These are phyloP conservation scores for Phytopythium litorale DNA, from an alignment of 352 stramenopile species.

Conservation along the genomic window DNA sequence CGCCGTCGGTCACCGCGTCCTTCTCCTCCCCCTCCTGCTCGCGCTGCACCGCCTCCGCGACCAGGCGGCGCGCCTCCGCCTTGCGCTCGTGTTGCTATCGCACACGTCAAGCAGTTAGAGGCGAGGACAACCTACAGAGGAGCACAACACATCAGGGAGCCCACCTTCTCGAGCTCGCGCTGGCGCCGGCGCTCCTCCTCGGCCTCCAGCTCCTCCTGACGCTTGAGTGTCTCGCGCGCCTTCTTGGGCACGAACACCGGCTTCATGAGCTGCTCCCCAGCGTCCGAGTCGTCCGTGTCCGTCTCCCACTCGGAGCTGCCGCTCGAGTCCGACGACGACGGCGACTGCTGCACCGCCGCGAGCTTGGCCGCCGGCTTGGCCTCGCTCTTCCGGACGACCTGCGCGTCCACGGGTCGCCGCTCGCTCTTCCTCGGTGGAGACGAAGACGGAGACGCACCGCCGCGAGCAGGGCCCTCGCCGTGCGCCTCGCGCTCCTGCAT, in stretches of 20 bases:
- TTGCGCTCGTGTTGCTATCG: slow-evolving; percentile 47
- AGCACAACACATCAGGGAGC: not conserved
- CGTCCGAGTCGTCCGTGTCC: slow-evolving; percentile 73
- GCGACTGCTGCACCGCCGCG: not conserved
- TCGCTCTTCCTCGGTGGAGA: slow-evolving; percentile 7
- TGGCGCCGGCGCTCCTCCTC: slow-evolving; percentile 65
- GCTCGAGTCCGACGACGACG: slow-evolving; percentile 37
- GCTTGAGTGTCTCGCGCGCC: slow-evolving; percentile 78
- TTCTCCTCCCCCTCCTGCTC: slow-evolving; percentile 50
- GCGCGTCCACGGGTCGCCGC: slow-evolving; percentile 22
- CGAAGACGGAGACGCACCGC: not conserved
- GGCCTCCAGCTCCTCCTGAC: slow-evolving; percentile 70
- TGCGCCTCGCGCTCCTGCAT: slow-evolving; percentile 18
- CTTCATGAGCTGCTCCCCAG: slow-evolving; percentile 79
- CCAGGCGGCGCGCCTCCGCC: slow-evolving; percentile 63
- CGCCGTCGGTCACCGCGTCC: slow-evolving; percentile 57
- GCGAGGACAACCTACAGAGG: not conserved
- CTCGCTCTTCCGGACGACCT: slow-evolving; percentile 31
- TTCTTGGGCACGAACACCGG: slow-evolving; percentile 92
- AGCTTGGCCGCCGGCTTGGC: slow-evolving; percentile 3
- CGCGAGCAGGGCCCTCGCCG: not conserved
- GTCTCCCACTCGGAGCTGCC: slow-evolving; percentile 77
- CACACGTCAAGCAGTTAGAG: not conserved
- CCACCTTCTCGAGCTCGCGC: slow-evolving; percentile 50
- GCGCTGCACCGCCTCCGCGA: slow-evolving; percentile 69